Percentiles rank a stretch among this genome's conserved stretches.
phyloP scores from a whole-genome alignment of 306 rosid genomes.

The Fragaria iinumae region DNA sequence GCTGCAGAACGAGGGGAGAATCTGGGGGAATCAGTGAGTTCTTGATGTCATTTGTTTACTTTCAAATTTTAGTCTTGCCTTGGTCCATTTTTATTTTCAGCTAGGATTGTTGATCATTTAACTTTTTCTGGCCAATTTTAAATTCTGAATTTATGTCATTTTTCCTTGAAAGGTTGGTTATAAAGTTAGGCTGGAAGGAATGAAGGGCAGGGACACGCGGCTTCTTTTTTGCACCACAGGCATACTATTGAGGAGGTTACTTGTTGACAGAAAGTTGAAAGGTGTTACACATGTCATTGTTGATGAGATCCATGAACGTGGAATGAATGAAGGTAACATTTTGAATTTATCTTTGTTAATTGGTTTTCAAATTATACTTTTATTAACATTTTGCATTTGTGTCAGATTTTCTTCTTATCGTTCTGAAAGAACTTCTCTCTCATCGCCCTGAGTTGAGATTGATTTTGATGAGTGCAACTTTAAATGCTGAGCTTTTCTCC shows the following conservation, averaged over 20 bases:
- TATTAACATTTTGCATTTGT: slow-evolving; percentile 10
- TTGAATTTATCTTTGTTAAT: slow-evolving; percentile 13
- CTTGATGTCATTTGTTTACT: not conserved
- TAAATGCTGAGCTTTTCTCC: slow-evolving; percentile 52
- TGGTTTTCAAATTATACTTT: slow-evolving; percentile 18
- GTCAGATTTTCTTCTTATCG: slow-evolving; percentile 49
- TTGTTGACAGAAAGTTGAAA: slow-evolving; percentile 77
- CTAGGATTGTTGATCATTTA: not conserved
- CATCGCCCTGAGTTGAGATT: slow-evolving; percentile 47
- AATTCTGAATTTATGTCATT: not conserved
- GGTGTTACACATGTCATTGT: slow-evolving; percentile 90
- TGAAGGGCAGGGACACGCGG: slow-evolving; percentile 86
- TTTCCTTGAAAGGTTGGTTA: slow-evolving; percentile 72
- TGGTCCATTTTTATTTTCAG: not conserved
- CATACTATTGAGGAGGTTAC: slow-evolving; percentile 82
- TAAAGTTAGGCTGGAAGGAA: slow-evolving; percentile 94
- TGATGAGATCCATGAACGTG: slow-evolving; percentile 99
- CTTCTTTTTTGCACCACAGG: slow-evolving; percentile 99
- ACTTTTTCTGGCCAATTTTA: not conserved
- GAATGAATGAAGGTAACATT: slow-evolving; percentile 90
- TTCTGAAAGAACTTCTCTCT: slow-evolving; percentile 53
- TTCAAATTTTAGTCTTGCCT: not conserved
- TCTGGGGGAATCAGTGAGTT: slow-evolving; percentile 51
- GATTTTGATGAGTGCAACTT: slow-evolving; percentile 52
- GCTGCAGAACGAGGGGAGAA: slow-evolving; percentile 58